Evolutionary conservation across 1,284 basidiomycete species (phyloP).

Genomic region (Meripilus lineatus): DNA sequence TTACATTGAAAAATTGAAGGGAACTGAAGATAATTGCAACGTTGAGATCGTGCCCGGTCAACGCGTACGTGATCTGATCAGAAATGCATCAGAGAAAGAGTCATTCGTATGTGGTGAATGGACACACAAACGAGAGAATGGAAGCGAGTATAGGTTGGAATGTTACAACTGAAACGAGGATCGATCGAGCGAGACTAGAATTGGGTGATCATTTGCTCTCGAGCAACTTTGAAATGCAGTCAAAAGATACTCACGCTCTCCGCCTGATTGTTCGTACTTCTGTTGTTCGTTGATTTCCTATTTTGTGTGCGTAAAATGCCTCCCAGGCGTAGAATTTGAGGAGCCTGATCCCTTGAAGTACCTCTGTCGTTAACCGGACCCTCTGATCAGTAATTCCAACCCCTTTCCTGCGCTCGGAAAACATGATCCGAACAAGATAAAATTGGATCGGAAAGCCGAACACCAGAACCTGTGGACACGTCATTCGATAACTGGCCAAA

Average conservation of each 20-base stretch:
- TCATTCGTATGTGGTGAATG: no score
- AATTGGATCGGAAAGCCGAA: slow-evolving; percentile 61
- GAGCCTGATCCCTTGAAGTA: slow-evolving; percentile 57
- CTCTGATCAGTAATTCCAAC: slow-evolving; percentile 72
- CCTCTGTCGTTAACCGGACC: slow-evolving; percentile 60
- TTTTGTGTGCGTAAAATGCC: slow-evolving; percentile 52
- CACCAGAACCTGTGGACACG: slow-evolving; percentile 41
- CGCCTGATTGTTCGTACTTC: slow-evolving; percentile 50
- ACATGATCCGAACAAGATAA: slow-evolving; percentile 59
- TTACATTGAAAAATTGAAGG: slow-evolving; percentile 71
- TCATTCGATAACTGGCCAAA: neutral
- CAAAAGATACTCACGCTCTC: slow-evolving; percentile 34
- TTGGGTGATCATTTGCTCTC: no score
- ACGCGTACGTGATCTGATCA: slow-evolving; percentile 64
- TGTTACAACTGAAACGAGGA: slow-evolving; percentile 55
- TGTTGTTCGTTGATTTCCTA: slow-evolving; percentile 42
- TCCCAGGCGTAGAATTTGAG: slow-evolving; percentile 65
- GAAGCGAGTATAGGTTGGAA: slow-evolving; percentile 67
- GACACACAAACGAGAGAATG: slow-evolving; percentile 64
- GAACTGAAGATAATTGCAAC: slow-evolving; percentile 71
- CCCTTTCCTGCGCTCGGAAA: slow-evolving; percentile 59
- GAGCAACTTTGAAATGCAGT: slow-evolving; percentile 4
- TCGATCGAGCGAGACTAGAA: slow-evolving; percentile 49
- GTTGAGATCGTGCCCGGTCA: slow-evolving; percentile 60
- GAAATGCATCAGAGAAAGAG: neutral